Conservation (phyloP, 305 asterid species). For the Fraxinus ornus region DNA sequence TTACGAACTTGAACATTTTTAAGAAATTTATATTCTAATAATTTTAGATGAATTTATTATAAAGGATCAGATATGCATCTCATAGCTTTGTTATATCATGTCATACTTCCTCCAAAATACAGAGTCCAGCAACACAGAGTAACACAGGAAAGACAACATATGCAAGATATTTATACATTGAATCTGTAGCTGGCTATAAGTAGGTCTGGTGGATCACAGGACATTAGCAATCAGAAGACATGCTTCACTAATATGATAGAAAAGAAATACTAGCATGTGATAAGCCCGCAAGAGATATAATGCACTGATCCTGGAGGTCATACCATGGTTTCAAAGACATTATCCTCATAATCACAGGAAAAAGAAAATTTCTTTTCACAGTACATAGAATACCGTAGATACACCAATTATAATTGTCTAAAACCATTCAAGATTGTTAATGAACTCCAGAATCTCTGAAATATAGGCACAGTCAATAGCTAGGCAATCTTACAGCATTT, state of each 20-base stretch:
- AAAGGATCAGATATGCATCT: not conserved
- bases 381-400: not conserved
- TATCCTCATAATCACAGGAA: not conserved
- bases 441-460: constrained; percentile 16
- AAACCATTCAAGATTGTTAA: not conserved
- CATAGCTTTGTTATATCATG: not conserved
- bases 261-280: not conserved
- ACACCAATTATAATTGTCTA: constrained; percentile 5
- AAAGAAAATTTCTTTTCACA: not conserved
- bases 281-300: not conserved
- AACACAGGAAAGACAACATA: not conserved
- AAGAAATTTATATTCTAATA: not conserved
- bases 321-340: not conserved
- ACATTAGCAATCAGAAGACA: not conserved
- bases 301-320: not conserved
- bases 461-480: constrained; percentile 14
- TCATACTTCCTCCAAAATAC: not conserved
- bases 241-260: constrained; percentile 5
- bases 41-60: not conserved
- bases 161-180: not conserved
- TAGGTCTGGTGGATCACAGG: not conserved
- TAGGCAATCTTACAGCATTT: constrained; percentile 76
- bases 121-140: not conserved
- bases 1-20: not conserved
- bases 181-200: not conserved